A percentile compares a stretch with the other conserved stretches of the same genome.
phyloP scores from a whole-genome alignment of 2,329 filamentous ascomycete genomes.

The Aspergillus tamarii region DNA sequence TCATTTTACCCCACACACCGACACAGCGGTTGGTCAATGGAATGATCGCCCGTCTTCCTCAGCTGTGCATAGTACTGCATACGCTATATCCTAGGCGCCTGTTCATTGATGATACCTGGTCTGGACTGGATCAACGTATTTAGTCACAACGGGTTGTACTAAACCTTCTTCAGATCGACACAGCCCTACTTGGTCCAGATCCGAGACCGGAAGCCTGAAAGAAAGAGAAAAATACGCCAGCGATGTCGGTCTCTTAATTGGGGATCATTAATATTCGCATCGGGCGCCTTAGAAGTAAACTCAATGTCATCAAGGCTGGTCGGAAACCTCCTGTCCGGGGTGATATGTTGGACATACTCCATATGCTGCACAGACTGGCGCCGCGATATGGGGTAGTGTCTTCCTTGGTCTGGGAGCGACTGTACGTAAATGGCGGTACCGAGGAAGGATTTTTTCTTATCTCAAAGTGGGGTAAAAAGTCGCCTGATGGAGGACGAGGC shows the following conservation, averaged over 20 bases:
- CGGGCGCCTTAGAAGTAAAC: not conserved
- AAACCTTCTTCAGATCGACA: not conserved
- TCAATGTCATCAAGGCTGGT: not conserved
- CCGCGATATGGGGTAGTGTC: slow-evolving; percentile 3
- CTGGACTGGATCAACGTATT: slow-evolving; percentile 9
- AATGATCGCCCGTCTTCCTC: slow-evolving; percentile 9
- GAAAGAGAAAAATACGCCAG: not conserved
- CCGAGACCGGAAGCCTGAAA: not conserved
- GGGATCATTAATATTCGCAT: not conserved
- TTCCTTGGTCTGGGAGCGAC: not conserved
- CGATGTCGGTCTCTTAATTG: not conserved
- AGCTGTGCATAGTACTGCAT: slow-evolving; percentile 8
- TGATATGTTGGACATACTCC: slow-evolving; percentile 13
- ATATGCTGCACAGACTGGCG: slow-evolving; percentile 9
- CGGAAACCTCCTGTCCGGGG: slow-evolving; percentile 4
- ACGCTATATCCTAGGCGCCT: slow-evolving; percentile 12
- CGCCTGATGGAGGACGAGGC: slow-evolving; percentile 2
- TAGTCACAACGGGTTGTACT: not conserved
- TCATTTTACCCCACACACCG: slow-evolving; percentile 4
- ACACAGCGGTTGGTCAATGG: slow-evolving; percentile 2
- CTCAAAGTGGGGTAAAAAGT: slow-evolving; percentile 14
- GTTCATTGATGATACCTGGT: slow-evolving; percentile 9
- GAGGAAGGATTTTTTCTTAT: slow-evolving; percentile 13
- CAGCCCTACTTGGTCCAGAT: slow-evolving; percentile 3
- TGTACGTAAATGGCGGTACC: slow-evolving; percentile 5